phyloP scores from a whole-genome alignment of 2,329 filamentous ascomycete genomes.

The Torrubiella hemipterigena region DNA sequence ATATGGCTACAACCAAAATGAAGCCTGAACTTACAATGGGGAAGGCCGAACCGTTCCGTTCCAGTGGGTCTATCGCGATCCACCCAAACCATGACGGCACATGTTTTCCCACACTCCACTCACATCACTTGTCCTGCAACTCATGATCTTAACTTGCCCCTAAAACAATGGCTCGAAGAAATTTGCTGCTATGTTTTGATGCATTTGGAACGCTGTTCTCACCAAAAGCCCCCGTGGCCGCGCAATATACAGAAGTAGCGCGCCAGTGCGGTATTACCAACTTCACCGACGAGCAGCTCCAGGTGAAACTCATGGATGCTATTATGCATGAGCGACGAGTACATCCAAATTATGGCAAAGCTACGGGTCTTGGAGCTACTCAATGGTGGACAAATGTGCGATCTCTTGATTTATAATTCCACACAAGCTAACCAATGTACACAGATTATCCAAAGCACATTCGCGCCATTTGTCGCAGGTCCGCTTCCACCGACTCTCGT shows the following conservation, averaged over 20 bases:
- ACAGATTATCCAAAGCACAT: constrained; percentile 43
- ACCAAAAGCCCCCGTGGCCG: constrained; percentile 34
- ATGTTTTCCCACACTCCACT: too few relatives aligned
- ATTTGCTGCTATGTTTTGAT: constrained; percentile 49
- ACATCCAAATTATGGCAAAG: constrained; percentile 49
- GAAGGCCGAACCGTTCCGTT: too few relatives aligned
- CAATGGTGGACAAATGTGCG: constrained; percentile 49
- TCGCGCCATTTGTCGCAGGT: constrained; percentile 24
- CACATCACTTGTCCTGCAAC: too few relatives aligned
- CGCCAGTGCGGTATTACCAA: constrained; percentile 32
- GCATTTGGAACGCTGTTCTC: constrained; percentile 53
- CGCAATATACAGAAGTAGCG: constrained; percentile 43
- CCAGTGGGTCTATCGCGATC: too few relatives aligned
- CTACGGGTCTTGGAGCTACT: constrained; percentile 33
- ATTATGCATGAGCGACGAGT: constrained; percentile 32
- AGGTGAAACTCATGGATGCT: constrained; percentile 21
- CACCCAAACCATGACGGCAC: too few relatives aligned
- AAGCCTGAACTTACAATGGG: too few relatives aligned
- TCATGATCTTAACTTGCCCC: too few relatives aligned
- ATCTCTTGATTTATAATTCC: neutral
- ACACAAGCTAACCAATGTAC: neutral
- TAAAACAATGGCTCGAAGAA: too few relatives aligned
- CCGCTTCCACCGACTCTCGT: constrained; percentile 31
- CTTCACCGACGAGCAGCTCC: constrained; percentile 27
- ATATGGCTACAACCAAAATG: too few relatives aligned